Conservation (phyloP, 345 rosid genomes). For the Camelina laxa region DNA sequence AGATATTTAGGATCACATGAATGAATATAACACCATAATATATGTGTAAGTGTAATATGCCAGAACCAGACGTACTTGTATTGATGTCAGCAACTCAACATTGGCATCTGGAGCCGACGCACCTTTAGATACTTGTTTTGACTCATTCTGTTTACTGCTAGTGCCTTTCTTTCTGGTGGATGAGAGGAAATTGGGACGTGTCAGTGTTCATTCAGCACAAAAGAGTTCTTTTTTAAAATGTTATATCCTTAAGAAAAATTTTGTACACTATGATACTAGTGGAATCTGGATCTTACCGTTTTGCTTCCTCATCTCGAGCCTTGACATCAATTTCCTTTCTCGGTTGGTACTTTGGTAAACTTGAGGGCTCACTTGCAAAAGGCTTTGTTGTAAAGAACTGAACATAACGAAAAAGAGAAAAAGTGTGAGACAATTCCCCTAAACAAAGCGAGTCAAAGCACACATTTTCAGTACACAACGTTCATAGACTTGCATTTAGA, state of each 20-base stretch:
- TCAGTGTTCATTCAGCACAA: constrained; percentile 9
- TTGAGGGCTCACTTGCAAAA: constrained; percentile 66
- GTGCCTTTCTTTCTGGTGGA: constrained; percentile 49
- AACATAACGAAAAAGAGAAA: neutral
- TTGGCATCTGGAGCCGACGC: constrained; percentile 56
- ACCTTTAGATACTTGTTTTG: constrained; percentile 47
- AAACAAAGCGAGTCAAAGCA: neutral
- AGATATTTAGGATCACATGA: neutral
- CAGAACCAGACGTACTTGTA: constrained; percentile 48
- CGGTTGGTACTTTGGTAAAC: constrained; percentile 69
- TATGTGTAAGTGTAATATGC: neutral
- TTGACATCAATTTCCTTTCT: constrained; percentile 68
- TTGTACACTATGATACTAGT: neutral
- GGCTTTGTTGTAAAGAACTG: constrained; percentile 63
- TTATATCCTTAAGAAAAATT: neutral
- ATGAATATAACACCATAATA: neutral
- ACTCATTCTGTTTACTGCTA: constrained; percentile 51
- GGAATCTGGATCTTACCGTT: constrained; percentile 50
- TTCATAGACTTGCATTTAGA: neutral
- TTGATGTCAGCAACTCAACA: constrained; percentile 52
- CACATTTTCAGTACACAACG: neutral
- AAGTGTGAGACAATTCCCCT: constrained; percentile 10
- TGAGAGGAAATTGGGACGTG: constrained; percentile 2
- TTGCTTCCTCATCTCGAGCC: constrained; percentile 54
- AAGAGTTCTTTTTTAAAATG: neutral